A percentile compares a stretch with the other conserved stretches of the same genome.
phyloP scores from a whole-genome alignment of 257 asterid species.

The Eucommia ulmoides region DNA sequence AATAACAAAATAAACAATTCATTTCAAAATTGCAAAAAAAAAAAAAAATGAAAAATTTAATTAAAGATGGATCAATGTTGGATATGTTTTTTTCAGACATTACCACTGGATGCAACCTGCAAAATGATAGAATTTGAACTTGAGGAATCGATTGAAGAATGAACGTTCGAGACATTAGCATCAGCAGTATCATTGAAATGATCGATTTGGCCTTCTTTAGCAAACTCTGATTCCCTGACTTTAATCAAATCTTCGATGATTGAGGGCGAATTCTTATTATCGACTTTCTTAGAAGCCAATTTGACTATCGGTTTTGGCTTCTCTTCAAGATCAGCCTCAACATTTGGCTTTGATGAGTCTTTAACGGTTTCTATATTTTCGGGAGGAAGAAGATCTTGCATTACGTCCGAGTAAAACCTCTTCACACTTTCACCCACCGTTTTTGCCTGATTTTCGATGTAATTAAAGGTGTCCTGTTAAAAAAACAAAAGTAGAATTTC shows the following conservation, averaged over 20 bases:
- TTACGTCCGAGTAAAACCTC: constrained; percentile 63
- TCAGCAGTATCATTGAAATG: constrained; percentile 1
- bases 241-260: too few species aligned
- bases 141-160: constrained; percentile 12
- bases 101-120: constrained; percentile 15
- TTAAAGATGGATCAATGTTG: too few species aligned
- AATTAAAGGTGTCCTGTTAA: constrained; percentile 60
- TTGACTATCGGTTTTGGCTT: constrained; percentile 24
- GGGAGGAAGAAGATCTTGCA: constrained; percentile 56
- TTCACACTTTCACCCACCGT: constrained; percentile 59
- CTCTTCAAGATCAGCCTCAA: constrained; percentile 22
- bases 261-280: constrained; percentile 8
- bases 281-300: constrained; percentile 15
- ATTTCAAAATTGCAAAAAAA: too few species aligned
- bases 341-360: constrained; percentile 32
- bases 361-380: constrained; percentile 41
- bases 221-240: too few species aligned
- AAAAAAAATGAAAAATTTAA: too few species aligned
- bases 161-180: constrained; percentile 2
- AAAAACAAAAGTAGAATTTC: too few species aligned
- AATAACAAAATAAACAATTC: too few species aligned
- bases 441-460: constrained; percentile 66
- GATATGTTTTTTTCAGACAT: too few species aligned
- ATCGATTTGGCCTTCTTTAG: constrained; percentile 12
- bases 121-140: constrained; percentile 10